A percentile compares a stretch with the other conserved stretches of the same genome.
These are phyloP conservation scores for Trypanosoma mega DNA, from an alignment of 208 protist species.

Conservation along the genomic window DNA sequence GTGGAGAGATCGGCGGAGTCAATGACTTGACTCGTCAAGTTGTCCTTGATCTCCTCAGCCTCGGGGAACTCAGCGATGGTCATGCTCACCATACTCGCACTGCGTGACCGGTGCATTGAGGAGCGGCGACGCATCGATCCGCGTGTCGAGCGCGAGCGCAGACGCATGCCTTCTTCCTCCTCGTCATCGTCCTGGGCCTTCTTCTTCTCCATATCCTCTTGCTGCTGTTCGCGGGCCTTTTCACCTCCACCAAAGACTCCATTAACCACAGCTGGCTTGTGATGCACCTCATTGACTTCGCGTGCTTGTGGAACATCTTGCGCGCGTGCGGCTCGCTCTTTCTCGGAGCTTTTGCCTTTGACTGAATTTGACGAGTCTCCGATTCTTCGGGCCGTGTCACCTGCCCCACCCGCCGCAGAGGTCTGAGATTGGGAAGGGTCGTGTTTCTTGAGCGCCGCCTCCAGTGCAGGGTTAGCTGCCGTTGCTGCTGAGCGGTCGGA, in stretches of 20 bases:
- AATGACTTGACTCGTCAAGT: too few species aligned
- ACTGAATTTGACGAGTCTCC: too few species aligned
- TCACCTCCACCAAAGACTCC: conserved; percentile 17
- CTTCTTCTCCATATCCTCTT: neutral
- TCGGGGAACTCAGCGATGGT: conserved; percentile 58
- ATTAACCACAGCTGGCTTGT: conserved; percentile 8
- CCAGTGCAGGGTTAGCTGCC: too few species aligned
- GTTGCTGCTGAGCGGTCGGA: too few species aligned
- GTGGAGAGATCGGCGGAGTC: too few species aligned
- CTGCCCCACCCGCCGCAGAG: too few species aligned
- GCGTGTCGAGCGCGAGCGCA: conserved; percentile 13
- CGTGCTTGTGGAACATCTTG: conserved; percentile 19
- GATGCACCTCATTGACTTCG: conserved; percentile 4
- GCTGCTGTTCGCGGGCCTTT: too few species aligned
- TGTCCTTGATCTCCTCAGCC: conserved; percentile 68
- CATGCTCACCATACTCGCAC: conserved; percentile 34
- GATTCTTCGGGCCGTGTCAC: too few species aligned
- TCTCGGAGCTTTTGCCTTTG: too few species aligned
- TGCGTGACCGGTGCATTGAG: conserved; percentile 33
- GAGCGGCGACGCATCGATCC: conserved; percentile 27
- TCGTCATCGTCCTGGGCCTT: neutral
- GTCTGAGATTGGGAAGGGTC: too few species aligned
- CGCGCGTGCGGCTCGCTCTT: too few species aligned
- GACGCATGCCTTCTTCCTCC: neutral
- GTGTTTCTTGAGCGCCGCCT: too few species aligned